A percentile compares a stretch with the other conserved stretches of the same genome.
Evolutionary conservation across 108 stramenopile genomes (phyloP).

Genomic region (Aurantiochytrium sp.): DNA sequence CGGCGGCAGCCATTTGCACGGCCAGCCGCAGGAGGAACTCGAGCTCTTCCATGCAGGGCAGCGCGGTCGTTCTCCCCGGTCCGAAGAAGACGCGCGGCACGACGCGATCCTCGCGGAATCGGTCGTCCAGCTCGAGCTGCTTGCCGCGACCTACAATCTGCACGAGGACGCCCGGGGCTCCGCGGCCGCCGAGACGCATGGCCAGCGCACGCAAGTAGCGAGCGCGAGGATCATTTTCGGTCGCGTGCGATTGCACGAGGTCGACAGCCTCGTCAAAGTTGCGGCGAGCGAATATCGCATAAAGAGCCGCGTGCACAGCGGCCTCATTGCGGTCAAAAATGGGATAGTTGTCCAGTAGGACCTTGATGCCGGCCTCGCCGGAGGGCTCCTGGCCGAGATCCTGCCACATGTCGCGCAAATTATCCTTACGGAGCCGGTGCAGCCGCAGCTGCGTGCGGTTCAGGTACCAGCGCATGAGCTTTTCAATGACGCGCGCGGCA

Average conservation of each 20-base stretch:
- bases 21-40: not conserved
- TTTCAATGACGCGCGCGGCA: not conserved
- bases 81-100: not conserved
- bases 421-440: not conserved
- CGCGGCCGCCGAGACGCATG: not conserved
- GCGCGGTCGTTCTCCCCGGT: not conserved
- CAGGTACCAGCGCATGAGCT: not conserved
- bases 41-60: not conserved
- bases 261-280: not conserved
- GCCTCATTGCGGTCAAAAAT: not conserved
- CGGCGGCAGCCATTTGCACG: not conserved
- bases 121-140: not conserved
- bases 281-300: not conserved
- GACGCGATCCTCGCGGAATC: not conserved
- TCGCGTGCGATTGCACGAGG: not conserved
- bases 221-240: not conserved
- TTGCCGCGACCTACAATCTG: not conserved
- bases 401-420: not conserved
- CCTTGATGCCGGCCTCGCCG: not conserved
- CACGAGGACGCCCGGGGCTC: not conserved
- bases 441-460: not conserved
- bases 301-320: not conserved
- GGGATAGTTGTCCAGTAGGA: not conserved
- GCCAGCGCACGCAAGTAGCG: not conserved
- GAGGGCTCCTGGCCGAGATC: not conserved